These are phyloP conservation scores for Fusarium illudens DNA, from an alignment of 2,329 filamentous ascomycete genomes.

Conservation along the genomic window DNA sequence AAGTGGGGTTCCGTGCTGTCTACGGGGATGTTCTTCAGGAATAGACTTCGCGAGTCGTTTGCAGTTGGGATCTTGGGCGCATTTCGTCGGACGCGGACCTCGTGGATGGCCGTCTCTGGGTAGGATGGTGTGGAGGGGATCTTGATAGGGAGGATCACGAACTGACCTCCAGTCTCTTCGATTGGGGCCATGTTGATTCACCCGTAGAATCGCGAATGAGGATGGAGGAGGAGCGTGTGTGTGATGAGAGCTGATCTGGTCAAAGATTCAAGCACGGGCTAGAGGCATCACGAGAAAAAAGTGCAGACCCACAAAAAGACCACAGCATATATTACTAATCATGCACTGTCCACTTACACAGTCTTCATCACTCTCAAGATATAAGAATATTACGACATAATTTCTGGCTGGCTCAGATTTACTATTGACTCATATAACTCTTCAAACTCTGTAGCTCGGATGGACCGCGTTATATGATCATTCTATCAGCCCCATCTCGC, in stretches of 20 bases:
- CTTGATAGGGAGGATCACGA: slow-evolving; percentile 73
- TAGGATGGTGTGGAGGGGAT: slow-evolving; percentile 71
- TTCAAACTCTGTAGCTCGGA: too few species aligned
- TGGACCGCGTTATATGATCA: too few species aligned
- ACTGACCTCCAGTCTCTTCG: slow-evolving; percentile 59
- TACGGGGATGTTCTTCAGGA: slow-evolving; percentile 87
- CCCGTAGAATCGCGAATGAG: not conserved
- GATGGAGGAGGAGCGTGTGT: not conserved
- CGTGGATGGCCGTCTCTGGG: slow-evolving; percentile 73
- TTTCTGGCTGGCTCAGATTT: not conserved
- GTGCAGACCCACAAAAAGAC: slow-evolving; percentile 16
- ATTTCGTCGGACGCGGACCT: slow-evolving; percentile 87
- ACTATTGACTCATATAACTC: too few species aligned
- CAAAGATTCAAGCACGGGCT: slow-evolving; percentile 1
- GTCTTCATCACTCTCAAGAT: too few species aligned
- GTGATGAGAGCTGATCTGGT: not conserved
- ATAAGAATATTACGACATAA: not conserved
- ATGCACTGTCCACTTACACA: slow-evolving; percentile 23
- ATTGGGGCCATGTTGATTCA: slow-evolving; percentile 42
- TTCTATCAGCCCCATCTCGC: too few species aligned
- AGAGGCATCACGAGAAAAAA: slow-evolving; percentile 35
- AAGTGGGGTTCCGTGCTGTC: slow-evolving; percentile 84
- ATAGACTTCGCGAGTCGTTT: slow-evolving; percentile 81
- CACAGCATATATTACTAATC: slow-evolving; percentile 5
- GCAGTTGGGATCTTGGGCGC: slow-evolving; percentile 78